Evolutionary conservation across 805 yeast genomes (phyloP).

Genomic region (Nakazawaea peltata): DNA sequence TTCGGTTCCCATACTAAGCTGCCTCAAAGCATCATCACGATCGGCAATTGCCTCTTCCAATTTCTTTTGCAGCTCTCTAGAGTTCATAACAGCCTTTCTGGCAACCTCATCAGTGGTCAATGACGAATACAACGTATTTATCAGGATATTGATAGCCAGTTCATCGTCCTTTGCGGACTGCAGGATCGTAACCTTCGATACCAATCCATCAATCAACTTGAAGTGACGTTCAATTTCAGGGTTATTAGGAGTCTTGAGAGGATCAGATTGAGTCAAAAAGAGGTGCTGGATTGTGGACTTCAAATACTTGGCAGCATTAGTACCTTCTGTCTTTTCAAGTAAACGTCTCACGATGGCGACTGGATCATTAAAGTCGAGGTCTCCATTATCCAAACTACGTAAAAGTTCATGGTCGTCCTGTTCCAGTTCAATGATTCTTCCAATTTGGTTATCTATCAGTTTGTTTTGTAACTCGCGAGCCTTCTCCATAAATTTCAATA

Average conservation of each 20-base stretch:
- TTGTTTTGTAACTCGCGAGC: conserved; percentile 32
- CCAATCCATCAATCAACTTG: conserved; percentile 45
- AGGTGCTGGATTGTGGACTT: conserved; percentile 60
- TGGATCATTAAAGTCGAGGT: conserved; percentile 62
- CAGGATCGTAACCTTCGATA: conserved; percentile 43
- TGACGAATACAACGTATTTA: conserved; percentile 62
- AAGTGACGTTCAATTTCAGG: conserved; percentile 41
- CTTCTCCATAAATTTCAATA: conserved; percentile 26
- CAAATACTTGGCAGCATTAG: conserved; percentile 52
- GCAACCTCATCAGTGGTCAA: conserved; percentile 85
- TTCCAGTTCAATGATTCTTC: conserved; percentile 29
- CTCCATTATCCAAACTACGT: conserved; percentile 29
- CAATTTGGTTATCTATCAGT: conserved; percentile 33
- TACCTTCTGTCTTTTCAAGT: conserved; percentile 48
- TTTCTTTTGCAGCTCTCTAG: conserved; percentile 28
- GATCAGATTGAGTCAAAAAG: conserved; percentile 41
- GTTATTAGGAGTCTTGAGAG: conserved; percentile 36
- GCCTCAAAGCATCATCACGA: conserved; percentile 20
- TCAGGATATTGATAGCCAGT: conserved; percentile 67
- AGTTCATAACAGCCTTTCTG: conserved; percentile 49
- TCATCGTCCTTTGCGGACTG: conserved; percentile 46
- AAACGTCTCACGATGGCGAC: conserved; percentile 55
- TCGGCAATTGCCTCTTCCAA: conserved; percentile 38
- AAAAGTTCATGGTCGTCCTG: conserved; percentile 33
- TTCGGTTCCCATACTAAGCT: conserved; percentile 56